Evolutionary conservation across 2,329 filamentous ascomycete genomes (phyloP).

Genomic region (Ophiostoma perfectum): DNA sequence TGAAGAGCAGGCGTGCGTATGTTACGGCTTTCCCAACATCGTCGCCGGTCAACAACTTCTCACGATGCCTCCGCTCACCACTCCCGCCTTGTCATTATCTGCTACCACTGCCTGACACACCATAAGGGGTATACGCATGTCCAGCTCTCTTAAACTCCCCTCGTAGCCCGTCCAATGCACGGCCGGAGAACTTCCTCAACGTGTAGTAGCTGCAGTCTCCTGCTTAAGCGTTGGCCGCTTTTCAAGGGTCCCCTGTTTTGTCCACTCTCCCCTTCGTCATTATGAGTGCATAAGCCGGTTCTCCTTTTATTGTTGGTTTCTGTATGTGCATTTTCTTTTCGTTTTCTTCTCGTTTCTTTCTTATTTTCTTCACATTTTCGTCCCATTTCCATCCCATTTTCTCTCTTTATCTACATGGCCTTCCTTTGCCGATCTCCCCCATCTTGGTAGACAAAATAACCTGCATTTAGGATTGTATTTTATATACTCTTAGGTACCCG

Average conservation of each 20-base stretch:
- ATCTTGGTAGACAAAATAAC: not conserved
- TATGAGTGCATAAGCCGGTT: conserved; percentile 1
- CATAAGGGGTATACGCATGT: not conserved
- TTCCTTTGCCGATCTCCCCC: not conserved
- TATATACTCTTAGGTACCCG: not conserved
- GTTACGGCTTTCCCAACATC: no score
- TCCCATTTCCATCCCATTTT: not conserved
- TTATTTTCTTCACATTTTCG: not conserved
- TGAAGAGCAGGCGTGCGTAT: no score
- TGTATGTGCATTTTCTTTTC: not conserved
- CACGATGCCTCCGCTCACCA: no score
- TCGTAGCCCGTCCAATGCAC: not conserved
- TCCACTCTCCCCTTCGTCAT: conserved; percentile 10
- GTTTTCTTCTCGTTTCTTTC: not conserved
- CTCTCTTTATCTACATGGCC: not conserved
- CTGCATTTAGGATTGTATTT: not conserved
- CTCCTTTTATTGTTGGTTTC: not conserved
- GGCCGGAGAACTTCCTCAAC: conserved; percentile 4
- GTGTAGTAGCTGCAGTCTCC: conserved; percentile 2
- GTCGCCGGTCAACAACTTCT: no score
- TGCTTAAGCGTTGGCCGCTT: not conserved
- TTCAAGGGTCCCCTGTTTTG: conserved; percentile 5
- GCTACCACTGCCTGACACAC: no score
- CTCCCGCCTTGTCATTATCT: no score
- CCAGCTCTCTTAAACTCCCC: no score